Conservation (phyloP, 148 eudicot genomes). For the Beta vulgaris region DNA sequence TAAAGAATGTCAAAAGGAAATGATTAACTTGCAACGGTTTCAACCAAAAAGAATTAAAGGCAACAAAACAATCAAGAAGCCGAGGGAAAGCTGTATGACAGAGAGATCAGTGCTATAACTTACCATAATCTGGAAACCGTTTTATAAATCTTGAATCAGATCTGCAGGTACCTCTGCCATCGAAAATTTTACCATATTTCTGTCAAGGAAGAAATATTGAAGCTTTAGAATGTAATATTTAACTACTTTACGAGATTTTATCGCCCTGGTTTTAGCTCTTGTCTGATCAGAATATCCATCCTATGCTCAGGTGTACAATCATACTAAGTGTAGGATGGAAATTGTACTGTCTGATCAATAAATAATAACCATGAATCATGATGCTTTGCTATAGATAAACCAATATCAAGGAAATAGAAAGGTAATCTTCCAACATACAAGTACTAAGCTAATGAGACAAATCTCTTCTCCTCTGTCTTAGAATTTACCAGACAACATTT, state of each 20-base stretch:
- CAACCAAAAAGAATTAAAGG: conserved; percentile 1
- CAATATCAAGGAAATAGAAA: neutral
- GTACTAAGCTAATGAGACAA: neutral
- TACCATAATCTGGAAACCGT: conserved; percentile 27
- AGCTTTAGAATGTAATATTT: conserved; percentile 1
- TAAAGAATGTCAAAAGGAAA: neutral
- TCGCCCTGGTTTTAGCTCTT: neutral
- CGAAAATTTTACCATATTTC: conserved; percentile 11
- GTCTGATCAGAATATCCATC: too few relatives aligned
- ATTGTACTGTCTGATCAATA: too few relatives aligned
- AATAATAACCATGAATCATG: too few relatives aligned
- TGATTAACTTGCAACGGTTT: neutral
- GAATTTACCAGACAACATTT: neutral
- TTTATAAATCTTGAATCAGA: conserved; percentile 15
- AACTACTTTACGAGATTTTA: neutral
- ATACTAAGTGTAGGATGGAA: too few relatives aligned
- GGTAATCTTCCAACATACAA: neutral
- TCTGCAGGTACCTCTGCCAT: conserved; percentile 9
- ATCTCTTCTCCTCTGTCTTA: neutral
- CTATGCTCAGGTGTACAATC: too few relatives aligned
- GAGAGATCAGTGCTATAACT: conserved; percentile 4
- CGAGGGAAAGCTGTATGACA: neutral
- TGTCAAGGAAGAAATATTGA: conserved; percentile 4
- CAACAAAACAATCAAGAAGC: neutral
- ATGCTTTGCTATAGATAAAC: conserved; percentile 1